Conservation (phyloP, 805 yeast species). For the Sugiyamaella chiloensis region DNA sequence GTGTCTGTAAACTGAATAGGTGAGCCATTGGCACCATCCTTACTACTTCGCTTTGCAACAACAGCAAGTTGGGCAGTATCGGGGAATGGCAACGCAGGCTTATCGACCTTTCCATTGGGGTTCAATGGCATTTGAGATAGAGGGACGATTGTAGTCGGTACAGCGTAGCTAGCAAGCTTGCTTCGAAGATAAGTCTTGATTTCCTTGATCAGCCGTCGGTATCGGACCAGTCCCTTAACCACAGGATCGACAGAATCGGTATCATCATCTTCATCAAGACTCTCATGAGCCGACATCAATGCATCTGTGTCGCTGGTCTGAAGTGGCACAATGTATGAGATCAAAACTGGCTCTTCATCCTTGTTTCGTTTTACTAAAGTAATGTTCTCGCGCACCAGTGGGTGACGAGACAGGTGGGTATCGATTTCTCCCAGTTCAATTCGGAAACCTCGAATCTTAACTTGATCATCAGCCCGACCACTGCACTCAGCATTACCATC, state of each 20-base stretch:
- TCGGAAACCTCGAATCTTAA: slow-evolving; percentile 96
- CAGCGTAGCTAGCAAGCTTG: slow-evolving; percentile 88
- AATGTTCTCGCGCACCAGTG: slow-evolving; percentile 85
- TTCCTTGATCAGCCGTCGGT: slow-evolving; percentile 72
- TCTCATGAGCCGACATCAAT: slow-evolving; percentile 39
- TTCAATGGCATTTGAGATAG: slow-evolving; percentile 82
- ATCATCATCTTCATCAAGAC: slow-evolving; percentile 37
- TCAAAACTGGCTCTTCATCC: slow-evolving; percentile 86
- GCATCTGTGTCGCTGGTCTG: slow-evolving; percentile 38
- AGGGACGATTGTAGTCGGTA: slow-evolving; percentile 89
- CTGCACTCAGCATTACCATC: slow-evolving; percentile 98
- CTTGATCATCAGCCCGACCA: slow-evolving; percentile 99
- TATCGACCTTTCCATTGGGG: slow-evolving; percentile 98
- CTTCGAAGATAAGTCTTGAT: slow-evolving; percentile 79
- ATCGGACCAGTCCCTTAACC: slow-evolving; percentile 74
- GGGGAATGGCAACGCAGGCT: slow-evolving; percentile 95
- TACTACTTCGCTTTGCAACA: slow-evolving; percentile 49
- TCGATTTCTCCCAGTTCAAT: slow-evolving; percentile 98
- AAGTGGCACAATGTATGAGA: slow-evolving; percentile 84
- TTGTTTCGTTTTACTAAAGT: slow-evolving; percentile 90
- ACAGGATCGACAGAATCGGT: slow-evolving; percentile 51
- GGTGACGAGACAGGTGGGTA: slow-evolving; percentile 93
- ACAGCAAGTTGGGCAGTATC: slow-evolving; percentile 77
- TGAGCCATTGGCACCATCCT: slow-evolving; percentile 43
- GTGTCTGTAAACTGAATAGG: slow-evolving; percentile 48